phyloP scores from a whole-genome alignment of 2,329 filamentous ascomycete species.

The Fusarium albidum region DNA sequence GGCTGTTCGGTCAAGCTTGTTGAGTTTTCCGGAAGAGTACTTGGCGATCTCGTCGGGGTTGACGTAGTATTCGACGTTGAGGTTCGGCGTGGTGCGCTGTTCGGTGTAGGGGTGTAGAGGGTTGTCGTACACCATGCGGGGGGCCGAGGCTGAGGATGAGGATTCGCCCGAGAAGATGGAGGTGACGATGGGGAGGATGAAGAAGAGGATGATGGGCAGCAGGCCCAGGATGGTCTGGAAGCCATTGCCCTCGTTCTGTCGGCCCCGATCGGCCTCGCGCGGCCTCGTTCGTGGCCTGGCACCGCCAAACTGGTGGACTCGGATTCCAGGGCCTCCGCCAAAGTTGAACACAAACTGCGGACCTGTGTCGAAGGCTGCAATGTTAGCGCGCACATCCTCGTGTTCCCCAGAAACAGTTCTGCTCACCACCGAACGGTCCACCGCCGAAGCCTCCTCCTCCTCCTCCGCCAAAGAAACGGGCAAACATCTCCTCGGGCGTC shows the following conservation, averaged over 20 bases:
- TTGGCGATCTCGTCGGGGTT: slow-evolving; percentile 79
- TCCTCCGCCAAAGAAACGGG: slow-evolving; percentile 91
- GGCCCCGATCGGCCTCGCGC: slow-evolving; percentile 62
- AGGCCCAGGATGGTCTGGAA: slow-evolving; percentile 74
- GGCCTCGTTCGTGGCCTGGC: slow-evolving; percentile 78
- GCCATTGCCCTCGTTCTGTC: slow-evolving; percentile 58
- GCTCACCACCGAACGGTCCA: slow-evolving; percentile 56
- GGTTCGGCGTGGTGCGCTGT: slow-evolving; percentile 73
- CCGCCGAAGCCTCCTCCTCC: slow-evolving; percentile 71
- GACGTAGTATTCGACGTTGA: slow-evolving; percentile 85
- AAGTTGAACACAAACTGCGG: slow-evolving; percentile 96
- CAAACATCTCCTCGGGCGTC: slow-evolving; percentile 95
- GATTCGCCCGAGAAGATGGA: slow-evolving; percentile 73
- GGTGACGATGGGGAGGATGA: slow-evolving; percentile 83
- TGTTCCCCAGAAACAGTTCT: neutral
- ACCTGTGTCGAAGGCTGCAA: slow-evolving; percentile 73
- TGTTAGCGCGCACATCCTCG: slow-evolving; percentile 33
- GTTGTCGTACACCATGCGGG: slow-evolving; percentile 78
- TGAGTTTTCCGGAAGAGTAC: slow-evolving; percentile 74
- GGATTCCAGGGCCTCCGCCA: slow-evolving; percentile 87
- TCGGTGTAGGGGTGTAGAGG: slow-evolving; percentile 76
- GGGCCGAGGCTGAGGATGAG: slow-evolving; percentile 56
- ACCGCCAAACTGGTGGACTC: slow-evolving; percentile 96
- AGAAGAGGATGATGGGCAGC: slow-evolving; percentile 87
- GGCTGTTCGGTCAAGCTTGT: slow-evolving; percentile 78